Base-by-base conservation (phyloP, 805 yeast species). In the Nakazawaea wyomingensis region DNA sequence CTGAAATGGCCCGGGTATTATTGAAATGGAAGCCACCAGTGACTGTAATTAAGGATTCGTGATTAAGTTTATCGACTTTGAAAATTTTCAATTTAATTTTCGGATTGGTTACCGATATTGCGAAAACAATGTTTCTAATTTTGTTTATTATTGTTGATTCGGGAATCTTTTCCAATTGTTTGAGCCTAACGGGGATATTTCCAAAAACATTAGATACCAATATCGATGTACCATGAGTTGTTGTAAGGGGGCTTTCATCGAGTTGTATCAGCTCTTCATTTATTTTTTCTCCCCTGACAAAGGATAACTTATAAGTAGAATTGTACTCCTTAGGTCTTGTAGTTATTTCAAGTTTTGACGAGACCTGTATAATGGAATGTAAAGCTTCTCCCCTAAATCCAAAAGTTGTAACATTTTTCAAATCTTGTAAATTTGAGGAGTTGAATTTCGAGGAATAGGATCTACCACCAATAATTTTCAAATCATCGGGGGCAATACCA, bases 331-430 rank as follows among this genome's bases (percentile, higher is more conserved):
- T 45, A 0, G 60, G 49, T 46, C 72, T 74, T 0, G 91, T 72
- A 1, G 68, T 55, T 1, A 86, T 57, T 0, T 67, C 53, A n/a
- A 78, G 46, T 11, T 67, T 56, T 0, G 81, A 64, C 28, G 56
- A 54, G 5, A 76, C 53, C 0, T 69, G 65, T n/a, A 74, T 58
- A 3, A 87, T 61, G 0, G 82, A 69, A 41, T 69, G 64, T 14
- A 87, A 50, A 0, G 93, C 84, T 50, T 81, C 85, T 1, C 96
- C 96, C 38, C 85, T 68, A 54, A 80, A 85, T 1, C 95, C 95
- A 49, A 69, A 74, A 0, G 82, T 74, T 1, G 41, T 40, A 3
- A 72, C 56, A 0, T 38, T 14, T 11, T 51, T 54, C 27, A 82
- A 52, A 17, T 71, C 76, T 1, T 59, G 60, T 24, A 70, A 51